Evolutionary conservation across 1,284 basidiomycete genomes (phyloP), one percentile per base, ranked within the genome.

Genomic region (Cystobasidium slooffiae): DNA sequence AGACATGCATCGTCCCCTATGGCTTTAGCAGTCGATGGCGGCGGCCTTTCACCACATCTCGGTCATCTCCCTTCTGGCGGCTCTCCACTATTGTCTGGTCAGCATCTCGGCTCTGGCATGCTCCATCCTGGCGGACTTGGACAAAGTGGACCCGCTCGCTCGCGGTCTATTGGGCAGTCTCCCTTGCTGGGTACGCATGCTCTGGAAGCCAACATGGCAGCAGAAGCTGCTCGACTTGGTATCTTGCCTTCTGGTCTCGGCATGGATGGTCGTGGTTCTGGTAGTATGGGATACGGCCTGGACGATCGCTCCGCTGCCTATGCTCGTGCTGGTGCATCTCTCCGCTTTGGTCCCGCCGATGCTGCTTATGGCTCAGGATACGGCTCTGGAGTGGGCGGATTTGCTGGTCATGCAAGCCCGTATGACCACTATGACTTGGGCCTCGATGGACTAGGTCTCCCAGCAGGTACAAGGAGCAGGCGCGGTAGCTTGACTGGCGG

Each of bases 1-100:
- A 43, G 69, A 43, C 69, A 72, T 53, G 37, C 64, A 22, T 66
- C 64, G 6, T 53, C 64, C 9, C 64, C 64, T 24, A 61, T 61
- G 51, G 64, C 51, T 37, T 7, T 47, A 20, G 16, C 18, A 10
- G 49, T 39, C 49, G 22, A 41, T 59, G 37, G 6, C 51, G 44
- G 24, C 31, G 63, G 44, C 16, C 6, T 14, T 22, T 41, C 39
- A 37, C 22, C 46, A 37, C 39, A 66, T 52, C 44, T 56, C 18
- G 55, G 55, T 56, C 16, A 14, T 2, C 3, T 44, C 6, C 1
- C 22, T 14, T 10, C 9, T 37, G 22, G 24, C 6, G 20, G 31
- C 56, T 10, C 56, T 41, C 16, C 56, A n/a, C 9, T 59, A n/a
- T 9, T 59, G 14, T 9, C 37, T 14, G 51, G 7, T 10, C 16